Conservation (phyloP, 805 yeast species). For the Saccharomyces jurei region DNA sequence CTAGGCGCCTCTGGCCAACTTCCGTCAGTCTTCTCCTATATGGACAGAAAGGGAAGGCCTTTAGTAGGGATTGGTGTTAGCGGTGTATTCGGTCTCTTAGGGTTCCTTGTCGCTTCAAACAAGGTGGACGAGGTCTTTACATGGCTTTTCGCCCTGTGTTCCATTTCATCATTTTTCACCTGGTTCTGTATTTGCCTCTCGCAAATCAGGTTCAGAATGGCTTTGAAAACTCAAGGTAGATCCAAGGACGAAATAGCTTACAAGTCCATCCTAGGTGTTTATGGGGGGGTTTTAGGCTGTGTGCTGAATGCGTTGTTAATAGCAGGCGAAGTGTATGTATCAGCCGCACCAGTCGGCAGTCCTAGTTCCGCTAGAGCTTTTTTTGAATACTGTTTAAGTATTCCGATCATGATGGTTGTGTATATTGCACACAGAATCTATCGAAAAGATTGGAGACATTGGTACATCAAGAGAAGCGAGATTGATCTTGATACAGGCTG, state of each 20-base stretch:
- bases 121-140: slow-evolving; percentile 50
- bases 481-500: slow-evolving; percentile 54
- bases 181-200: slow-evolving; percentile 68
- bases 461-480: slow-evolving; percentile 35
- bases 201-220: slow-evolving; percentile 59
- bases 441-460: slow-evolving; percentile 27
- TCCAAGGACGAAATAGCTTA: slow-evolving; percentile 1
- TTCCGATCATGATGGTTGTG: slow-evolving; percentile 39
- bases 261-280: slow-evolving; percentile 49
- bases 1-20: slow-evolving; percentile 45
- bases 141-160: slow-evolving; percentile 69
- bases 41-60: slow-evolving; percentile 48
- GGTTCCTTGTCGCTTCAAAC: slow-evolving; percentile 53
- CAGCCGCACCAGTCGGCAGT: slow-evolving; percentile 51
- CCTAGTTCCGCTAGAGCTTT: slow-evolving; percentile 34
- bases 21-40: slow-evolving; percentile 39
- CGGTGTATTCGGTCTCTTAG: slow-evolving; percentile 43
- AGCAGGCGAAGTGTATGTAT: slow-evolving; percentile 65
- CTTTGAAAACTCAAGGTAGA: slow-evolving; percentile 10
- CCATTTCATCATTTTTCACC: slow-evolving; percentile 63
- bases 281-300: slow-evolving; percentile 51
- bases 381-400: slow-evolving; percentile 46
- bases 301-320: slow-evolving; percentile 45
- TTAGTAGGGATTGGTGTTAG: slow-evolving; percentile 39
- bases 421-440: slow-evolving; percentile 40